These are phyloP conservation scores for Rhodofomes roseus DNA, from an alignment of 1,284 basidiomycete species.

Conservation along the genomic window DNA sequence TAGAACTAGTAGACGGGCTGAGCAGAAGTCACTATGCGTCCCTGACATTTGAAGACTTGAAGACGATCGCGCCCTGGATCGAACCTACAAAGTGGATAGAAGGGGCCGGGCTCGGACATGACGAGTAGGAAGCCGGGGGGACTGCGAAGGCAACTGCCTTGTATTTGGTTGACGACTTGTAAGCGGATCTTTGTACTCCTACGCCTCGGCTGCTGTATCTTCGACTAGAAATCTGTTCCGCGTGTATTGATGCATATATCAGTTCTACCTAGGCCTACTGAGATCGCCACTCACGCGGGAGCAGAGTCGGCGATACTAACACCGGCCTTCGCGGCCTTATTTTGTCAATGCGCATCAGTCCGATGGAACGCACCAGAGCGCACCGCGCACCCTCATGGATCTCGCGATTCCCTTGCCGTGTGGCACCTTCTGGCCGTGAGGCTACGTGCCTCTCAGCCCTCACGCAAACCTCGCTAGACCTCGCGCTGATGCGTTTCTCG, in stretches of 20 bases:
- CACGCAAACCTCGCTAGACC: too few relatives aligned
- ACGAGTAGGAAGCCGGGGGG: background rate
- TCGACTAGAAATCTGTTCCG: background rate
- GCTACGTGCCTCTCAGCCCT: conserved; percentile 1
- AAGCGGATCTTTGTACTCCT: conserved; percentile 2
- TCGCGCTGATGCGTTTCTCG: background rate
- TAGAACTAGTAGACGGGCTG: conserved; percentile 45
- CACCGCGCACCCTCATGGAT: background rate
- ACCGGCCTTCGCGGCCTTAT: background rate
- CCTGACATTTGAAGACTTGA: conserved; percentile 64
- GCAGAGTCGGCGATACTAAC: background rate
- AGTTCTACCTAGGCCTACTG: background rate
- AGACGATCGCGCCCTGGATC: conserved; percentile 75
- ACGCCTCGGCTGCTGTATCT: background rate
- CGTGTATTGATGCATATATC: background rate
- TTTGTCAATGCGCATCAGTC: background rate
- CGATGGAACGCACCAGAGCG: background rate
- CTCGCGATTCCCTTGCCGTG: background rate
- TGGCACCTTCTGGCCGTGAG: background rate
- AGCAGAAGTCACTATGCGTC: conserved; percentile 61
- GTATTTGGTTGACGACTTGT: background rate
- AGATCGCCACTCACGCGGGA: background rate
- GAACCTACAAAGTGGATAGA: conserved; percentile 60
- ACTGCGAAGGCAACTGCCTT: background rate
- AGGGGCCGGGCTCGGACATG: conserved; percentile 63